Conservation (phyloP, 352 stramenopile genomes). For the Globisporangium takayamanum region DNA sequence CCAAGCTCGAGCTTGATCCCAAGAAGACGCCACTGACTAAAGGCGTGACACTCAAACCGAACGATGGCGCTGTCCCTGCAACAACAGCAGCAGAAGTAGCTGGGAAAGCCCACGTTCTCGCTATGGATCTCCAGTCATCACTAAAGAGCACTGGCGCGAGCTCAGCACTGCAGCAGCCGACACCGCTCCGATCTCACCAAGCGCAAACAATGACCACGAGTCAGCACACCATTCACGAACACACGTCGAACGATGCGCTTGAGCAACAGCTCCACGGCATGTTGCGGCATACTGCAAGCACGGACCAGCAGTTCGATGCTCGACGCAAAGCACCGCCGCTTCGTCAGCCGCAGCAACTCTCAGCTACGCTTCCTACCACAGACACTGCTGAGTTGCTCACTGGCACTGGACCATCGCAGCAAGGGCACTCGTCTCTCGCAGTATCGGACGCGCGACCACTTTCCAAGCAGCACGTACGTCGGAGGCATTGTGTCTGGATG, state of each 20-base stretch:
- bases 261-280: slow-evolving; percentile 12
- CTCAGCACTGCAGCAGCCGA: slow-evolving; percentile 2
- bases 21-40: slow-evolving; percentile 35
- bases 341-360: not conserved
- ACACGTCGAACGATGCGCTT: slow-evolving; percentile 11
- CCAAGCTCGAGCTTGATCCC: slow-evolving; percentile 34
- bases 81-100: not conserved
- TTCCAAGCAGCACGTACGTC: not conserved
- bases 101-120: not conserved
- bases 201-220: not conserved
- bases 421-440: not conserved
- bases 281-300: slow-evolving; percentile 1
- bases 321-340: too few relatives aligned
- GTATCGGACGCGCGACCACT: not conserved
- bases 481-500: too few relatives aligned
- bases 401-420: not conserved
- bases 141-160: not conserved
- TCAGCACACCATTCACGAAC: slow-evolving; percentile 4
- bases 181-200: not conserved
- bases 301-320: too few relatives aligned
- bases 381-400: not conserved
- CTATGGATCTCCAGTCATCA: not conserved
- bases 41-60: slow-evolving; percentile 31
- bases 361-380: not conserved
- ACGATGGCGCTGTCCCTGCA: slow-evolving; percentile 3